Evolutionary conservation across 1,139 yeast genomes (phyloP), one percentile per base, ranked within the genome.

Genomic region (Geotrichum aggregatum): DNA sequence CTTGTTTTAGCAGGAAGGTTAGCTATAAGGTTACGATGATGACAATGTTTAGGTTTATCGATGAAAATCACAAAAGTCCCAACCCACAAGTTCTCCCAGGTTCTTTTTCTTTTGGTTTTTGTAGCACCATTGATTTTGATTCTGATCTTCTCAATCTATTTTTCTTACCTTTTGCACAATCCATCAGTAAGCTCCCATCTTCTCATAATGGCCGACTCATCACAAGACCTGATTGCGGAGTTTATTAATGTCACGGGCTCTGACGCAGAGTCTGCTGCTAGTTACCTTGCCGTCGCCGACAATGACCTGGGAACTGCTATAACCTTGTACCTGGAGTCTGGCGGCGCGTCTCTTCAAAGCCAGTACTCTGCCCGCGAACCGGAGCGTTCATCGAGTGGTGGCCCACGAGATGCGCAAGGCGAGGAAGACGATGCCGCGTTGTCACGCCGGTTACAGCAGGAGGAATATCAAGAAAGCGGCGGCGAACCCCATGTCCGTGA

Each of bases 211-310:
- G 44, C 44, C 16, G 42, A 43, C 28, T 8, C 13, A 8, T 6
- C 18, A 14, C 10, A 19, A 54, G 87, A 81, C 51, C 71, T 76
- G 45, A 72, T 86, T 34, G 83, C 85, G 19, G 80, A 84, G 28
- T 92, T 92, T 68, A 74, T 91, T 65, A 92, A 94, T 36, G 84
- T 92, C 52, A 89, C 98, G 0, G 88, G 89, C 16, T 79, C 80
- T 1, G 94, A 87, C 63, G 76, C 79, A 1, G 76, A 76, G 2
- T 72, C 80, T 30, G 98, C 98, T 1, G 74, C 76, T 55, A 89
- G 84, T 62, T 92, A 84, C 65, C 70, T 92, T 44, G 91, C 84
- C 31, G 82, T 91, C 70, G 78, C 92, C 10, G 89, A 83, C 49
- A 83, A 83, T 54, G 82, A 88, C 65, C 66, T 92, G 47, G 96